phyloP scores from a whole-genome alignment of 306 rosid genomes.

The cucumber (Cucumis sativus) region DNA sequence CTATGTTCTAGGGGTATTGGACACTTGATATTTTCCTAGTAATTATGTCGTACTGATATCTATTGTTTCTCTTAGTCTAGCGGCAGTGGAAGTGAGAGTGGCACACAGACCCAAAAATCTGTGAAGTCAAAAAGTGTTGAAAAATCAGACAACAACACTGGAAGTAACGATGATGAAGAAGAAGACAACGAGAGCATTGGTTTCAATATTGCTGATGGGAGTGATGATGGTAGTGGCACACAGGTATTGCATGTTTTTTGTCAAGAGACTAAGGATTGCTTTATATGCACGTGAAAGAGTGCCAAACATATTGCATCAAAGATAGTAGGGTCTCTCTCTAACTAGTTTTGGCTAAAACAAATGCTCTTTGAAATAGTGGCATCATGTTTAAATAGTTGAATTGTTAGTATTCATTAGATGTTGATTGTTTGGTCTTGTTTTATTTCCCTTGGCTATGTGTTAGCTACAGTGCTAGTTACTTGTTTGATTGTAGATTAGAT shows the following conservation, averaged over 20 bases:
- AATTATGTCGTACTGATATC: not conserved
- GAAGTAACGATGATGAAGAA: conserved; percentile 65
- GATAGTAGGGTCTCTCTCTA: not conserved
- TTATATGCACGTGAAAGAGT: not conserved
- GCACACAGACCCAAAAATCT: conserved; percentile 65
- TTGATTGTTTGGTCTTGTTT: not conserved
- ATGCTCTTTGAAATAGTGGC: not conserved
- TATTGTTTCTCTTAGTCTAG: conserved; percentile 49
- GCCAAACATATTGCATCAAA: not conserved
- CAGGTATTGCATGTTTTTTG: conserved; percentile 47
- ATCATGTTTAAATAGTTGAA: not conserved
- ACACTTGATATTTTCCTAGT: not conserved
- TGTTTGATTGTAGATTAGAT: not conserved
- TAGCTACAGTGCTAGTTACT: not conserved
- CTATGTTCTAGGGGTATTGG: not conserved
- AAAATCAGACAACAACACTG: conserved; percentile 42
- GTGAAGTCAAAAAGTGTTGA: conserved; percentile 50
- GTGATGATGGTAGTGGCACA: conserved; percentile 82
- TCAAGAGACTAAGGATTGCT: not conserved
- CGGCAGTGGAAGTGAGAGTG: conserved; percentile 91
- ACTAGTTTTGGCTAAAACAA: not conserved
- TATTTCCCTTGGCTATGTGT: not conserved
- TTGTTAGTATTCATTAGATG: not conserved
- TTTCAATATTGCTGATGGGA: conserved; percentile 48
- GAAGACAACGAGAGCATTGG: conserved; percentile 50